A percentile compares a stretch with the other conserved stretches of the same genome.
These are phyloP conservation scores for Cajanus cajan DNA, from an alignment of 306 rosid species.

Conservation along the genomic window DNA sequence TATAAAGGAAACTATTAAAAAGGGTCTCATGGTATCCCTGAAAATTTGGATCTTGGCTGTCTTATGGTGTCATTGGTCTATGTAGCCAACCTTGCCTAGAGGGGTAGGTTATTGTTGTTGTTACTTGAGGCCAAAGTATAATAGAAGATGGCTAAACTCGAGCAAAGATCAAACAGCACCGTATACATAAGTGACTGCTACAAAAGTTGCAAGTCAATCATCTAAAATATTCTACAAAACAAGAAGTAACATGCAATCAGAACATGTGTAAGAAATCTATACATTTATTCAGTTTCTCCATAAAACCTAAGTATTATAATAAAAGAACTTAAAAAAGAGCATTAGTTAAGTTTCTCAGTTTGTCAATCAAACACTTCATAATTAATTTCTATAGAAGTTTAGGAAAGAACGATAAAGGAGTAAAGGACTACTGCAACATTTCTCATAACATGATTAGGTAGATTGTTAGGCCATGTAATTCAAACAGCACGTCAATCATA, in stretches of 20 bases:
- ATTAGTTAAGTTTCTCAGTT: not conserved
- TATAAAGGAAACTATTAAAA: not conserved
- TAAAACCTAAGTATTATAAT: not conserved
- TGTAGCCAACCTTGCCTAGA: not conserved
- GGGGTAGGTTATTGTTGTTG: not conserved
- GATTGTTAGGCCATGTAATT: not conserved
- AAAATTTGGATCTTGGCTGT: not conserved
- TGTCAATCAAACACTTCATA: not conserved
- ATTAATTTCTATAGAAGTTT: not conserved
- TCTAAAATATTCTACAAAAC: not conserved
- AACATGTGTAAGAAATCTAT: not conserved
- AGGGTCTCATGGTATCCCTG: not conserved
- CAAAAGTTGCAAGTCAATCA: not conserved
- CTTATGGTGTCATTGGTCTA: not conserved
- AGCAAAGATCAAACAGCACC: not conserved
- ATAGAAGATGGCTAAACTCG: not conserved
- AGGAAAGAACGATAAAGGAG: not conserved
- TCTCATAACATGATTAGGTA: not conserved
- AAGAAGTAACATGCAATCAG: not conserved
- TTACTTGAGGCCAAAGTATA: not conserved
- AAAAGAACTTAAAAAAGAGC: not conserved
- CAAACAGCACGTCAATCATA: not conserved
- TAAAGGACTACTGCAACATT: not conserved
- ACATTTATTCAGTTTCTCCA: not conserved
- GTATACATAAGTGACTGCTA: not conserved